Evolutionary conservation across 306 rosid genomes (phyloP).

Genomic region (Rosa persica): DNA sequence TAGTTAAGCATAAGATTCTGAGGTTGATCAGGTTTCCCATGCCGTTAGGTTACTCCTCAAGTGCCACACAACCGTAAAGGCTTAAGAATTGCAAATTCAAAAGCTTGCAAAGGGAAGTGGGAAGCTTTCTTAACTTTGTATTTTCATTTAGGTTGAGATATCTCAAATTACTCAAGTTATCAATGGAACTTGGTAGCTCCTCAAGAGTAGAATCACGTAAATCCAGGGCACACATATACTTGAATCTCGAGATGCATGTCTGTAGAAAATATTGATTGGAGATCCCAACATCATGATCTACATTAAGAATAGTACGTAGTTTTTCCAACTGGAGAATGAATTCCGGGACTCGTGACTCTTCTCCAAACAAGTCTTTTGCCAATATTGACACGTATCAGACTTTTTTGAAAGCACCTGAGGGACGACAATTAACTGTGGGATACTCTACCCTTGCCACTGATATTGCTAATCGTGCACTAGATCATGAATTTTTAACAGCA

Average conservation of each 20-base stretch:
- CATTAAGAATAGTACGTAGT: neutral
- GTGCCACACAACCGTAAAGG: neutral
- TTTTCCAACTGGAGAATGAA: too few species aligned
- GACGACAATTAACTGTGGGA: neutral
- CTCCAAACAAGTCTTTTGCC: neutral
- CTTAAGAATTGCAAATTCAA: slow-evolving; percentile 1
- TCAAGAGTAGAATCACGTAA: neutral
- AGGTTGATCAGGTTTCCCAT: slow-evolving; percentile 29
- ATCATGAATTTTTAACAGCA: neutral
- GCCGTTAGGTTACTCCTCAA: slow-evolving; percentile 25
- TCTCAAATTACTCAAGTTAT: neutral
- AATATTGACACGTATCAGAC: neutral
- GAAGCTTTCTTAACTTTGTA: neutral
- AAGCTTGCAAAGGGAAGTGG: slow-evolving; percentile 17
- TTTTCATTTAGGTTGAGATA: neutral
- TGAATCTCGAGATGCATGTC: neutral
- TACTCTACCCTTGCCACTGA: too few species aligned
- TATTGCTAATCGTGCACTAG: neutral
- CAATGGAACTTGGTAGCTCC: neutral
- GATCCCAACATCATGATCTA: rapidly evolving
- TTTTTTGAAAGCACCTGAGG: neutral
- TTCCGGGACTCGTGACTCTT: neutral
- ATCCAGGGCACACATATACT: neutral
- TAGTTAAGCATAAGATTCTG: neutral
- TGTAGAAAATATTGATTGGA: neutral